phyloP scores from a whole-genome alignment of 2,329 filamentous ascomycete genomes.

The Ophiostoma piceae region DNA sequence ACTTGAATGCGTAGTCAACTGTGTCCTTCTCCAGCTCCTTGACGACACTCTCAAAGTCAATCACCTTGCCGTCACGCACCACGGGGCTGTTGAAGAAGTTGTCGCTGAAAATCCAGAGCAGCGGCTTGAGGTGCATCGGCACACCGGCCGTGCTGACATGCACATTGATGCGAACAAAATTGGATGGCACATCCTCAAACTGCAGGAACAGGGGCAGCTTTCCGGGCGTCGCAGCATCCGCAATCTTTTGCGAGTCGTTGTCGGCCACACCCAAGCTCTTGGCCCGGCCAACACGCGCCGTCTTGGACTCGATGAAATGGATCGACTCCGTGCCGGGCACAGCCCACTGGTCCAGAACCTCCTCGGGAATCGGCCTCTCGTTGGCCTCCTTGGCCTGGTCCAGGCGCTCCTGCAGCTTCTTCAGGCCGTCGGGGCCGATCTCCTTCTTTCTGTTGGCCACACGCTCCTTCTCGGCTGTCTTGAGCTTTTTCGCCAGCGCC shows the following conservation, averaged over 20 bases:
- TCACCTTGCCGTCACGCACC: constrained; percentile 63
- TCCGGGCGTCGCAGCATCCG: constrained; percentile 58
- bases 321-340: constrained; percentile 87
- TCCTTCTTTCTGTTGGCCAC: constrained; percentile 72
- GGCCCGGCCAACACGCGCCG: constrained; percentile 76
- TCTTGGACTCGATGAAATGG: constrained; percentile 85
- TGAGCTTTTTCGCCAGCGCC: constrained; percentile 72
- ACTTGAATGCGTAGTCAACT: constrained; percentile 71
- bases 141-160: constrained; percentile 73
- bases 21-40: constrained; percentile 88
- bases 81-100: constrained; percentile 96
- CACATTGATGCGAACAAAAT: constrained; percentile 81
- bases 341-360: constrained; percentile 73
- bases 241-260: constrained; percentile 66
- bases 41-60: constrained; percentile 89
- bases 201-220: constrained; percentile 76
- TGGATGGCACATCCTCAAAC: constrained; percentile 89
- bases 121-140: constrained; percentile 75
- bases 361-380: constrained; percentile 75
- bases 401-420: constrained; percentile 67
- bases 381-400: constrained; percentile 84
- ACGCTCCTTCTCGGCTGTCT: constrained; percentile 72
- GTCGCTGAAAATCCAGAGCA: constrained; percentile 78
- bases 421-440: constrained; percentile 76
- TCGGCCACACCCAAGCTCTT: constrained; percentile 61